Evolutionary conservation across 768 basidiomycete species (phyloP), one percentile per base, ranked within the genome.

Genomic region (Rubroboletus satanas): DNA sequence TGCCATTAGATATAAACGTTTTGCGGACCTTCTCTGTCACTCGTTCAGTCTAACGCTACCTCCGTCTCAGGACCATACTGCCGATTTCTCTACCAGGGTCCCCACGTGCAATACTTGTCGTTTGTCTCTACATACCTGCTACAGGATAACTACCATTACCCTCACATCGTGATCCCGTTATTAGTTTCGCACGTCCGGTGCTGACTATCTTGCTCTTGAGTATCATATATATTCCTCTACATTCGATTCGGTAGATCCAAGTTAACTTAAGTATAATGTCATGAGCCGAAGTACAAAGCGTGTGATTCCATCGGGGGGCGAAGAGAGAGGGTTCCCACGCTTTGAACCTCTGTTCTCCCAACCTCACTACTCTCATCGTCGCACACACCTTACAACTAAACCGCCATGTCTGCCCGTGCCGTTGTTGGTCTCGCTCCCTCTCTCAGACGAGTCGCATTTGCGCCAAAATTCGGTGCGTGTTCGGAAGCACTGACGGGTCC

Each of bases 351-450:
- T 41, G 37, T 41, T 54, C 39, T 31, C 38, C 17, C 35, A 36
- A 46, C 4, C 18, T 28, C n/a, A 4, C 18, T 7, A 28, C 49
- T 41, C 43, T 46, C 23, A 9, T 41, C 29, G 39, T 49, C 33
- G 26, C 38, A 39, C 37, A 36, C 36, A 32, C 7, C 10, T 47
- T 46, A 17, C 43, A 55, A 49, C 53, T 46, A 38, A 68, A 70
- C 56, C 43, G 66, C 74, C 72, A 74, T 74, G 69, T 73, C 73
- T 56, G 54, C 69, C 44, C 79, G 84, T 69, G 78, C 77, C 39
- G 68, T 87, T 47, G 69, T 88, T 47, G 85, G 86, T 53, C 71
- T 88, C 43, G 77, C 81, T 23, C 71, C 83, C 17, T 74, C 81
- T 18, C 69, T 88, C 51, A 80, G 82, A 66, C 79, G 75, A 56